Evolutionary conservation across 495 filamentous ascomycete genomes (phyloP), one percentile per base, ranked within the genome.

Genomic region (Penicillium pulvis): DNA sequence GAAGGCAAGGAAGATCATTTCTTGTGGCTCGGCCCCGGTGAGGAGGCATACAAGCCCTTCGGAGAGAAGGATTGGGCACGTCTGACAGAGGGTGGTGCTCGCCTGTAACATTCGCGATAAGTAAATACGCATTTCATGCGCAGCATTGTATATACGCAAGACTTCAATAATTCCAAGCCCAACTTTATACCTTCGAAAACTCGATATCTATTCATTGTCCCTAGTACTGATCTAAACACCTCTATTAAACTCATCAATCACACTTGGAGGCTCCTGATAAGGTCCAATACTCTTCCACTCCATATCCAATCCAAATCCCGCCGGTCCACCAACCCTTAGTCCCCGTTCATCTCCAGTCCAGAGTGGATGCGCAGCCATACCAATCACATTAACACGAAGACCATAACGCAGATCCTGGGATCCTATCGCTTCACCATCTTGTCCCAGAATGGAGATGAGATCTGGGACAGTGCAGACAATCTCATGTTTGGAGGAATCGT

Each of bases 31-130:
- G 61, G 71, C 19, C 72, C 81, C 3, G 77, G 76, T 2, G 78
- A 75, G 3, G 79, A 80, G 26, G 72, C 70, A 11, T 90, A 89
- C 75, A 69, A 81, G 7, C 75, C 80, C 3, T 90, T 88, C 71
- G 77, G 74, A 7, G 64, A 75, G 61, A 72, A 71, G 20, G 81
- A 90, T 50, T 89, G 87, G 85, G 75, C 81, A 39, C 65, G 66
- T 48, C 68, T 91, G 60, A 71, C 72, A 33, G 56, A 57, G 9
- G 82, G 82, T 5, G 74, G 63, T 54, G 83, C 82, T 1, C 81
- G 76, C 55, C 62, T 87, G 57, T 87, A 60, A 73, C 19, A 16
- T 52, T 12, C 4, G 11, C 14, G 42, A 45, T 28, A 28, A 23
- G 28, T 28, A 28, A 28, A 28, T 28, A 28, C 4, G 28, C 20